Evolutionary conservation across 176 grass and related monocot genomes (phyloP).

Genomic region (Juncus effusus): DNA sequence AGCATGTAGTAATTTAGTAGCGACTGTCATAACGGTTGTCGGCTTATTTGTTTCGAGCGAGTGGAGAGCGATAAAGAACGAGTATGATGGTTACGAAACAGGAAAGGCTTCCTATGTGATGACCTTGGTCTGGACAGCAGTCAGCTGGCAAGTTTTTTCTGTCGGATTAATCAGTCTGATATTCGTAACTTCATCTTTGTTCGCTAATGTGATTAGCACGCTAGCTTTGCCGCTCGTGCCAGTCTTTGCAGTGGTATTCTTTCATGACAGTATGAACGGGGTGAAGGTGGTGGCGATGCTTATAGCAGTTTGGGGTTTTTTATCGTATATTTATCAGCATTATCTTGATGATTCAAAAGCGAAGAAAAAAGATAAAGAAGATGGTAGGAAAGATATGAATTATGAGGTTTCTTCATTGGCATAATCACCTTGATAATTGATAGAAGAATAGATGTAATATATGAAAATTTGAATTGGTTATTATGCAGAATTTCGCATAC

Average conservation of each 20-base stretch:
- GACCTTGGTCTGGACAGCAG: conserved; percentile 51
- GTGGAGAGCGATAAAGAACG: conserved; percentile 32
- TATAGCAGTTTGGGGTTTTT: conserved; percentile 58
- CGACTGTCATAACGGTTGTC: conserved; percentile 35
- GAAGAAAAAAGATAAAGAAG: conserved; percentile 30
- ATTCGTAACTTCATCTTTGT: conserved; percentile 52
- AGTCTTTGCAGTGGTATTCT: conserved; percentile 51
- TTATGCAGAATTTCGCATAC: too few species aligned
- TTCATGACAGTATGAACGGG: conserved; percentile 51
- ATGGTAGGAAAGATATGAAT: neutral
- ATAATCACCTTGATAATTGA: too few species aligned
- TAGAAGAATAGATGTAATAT: too few species aligned
- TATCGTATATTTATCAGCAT: conserved; percentile 60
- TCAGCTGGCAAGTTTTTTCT: conserved; percentile 45
- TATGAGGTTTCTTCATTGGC: too few species aligned
- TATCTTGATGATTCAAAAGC: conserved; percentile 40
- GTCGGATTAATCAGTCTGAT: conserved; percentile 60
- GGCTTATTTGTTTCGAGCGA: conserved; percentile 50
- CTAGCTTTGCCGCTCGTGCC: conserved; percentile 44
- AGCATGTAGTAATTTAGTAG: conserved; percentile 45
- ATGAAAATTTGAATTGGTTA: too few species aligned
- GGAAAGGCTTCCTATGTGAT: conserved; percentile 46
- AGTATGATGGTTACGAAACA: conserved; percentile 40
- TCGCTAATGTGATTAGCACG: conserved; percentile 64
- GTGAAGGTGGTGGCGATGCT: conserved; percentile 52